These are phyloP conservation scores for Termitomyces eurrhizus DNA, from an alignment of 768 basidiomycete species.

Conservation along the genomic window DNA sequence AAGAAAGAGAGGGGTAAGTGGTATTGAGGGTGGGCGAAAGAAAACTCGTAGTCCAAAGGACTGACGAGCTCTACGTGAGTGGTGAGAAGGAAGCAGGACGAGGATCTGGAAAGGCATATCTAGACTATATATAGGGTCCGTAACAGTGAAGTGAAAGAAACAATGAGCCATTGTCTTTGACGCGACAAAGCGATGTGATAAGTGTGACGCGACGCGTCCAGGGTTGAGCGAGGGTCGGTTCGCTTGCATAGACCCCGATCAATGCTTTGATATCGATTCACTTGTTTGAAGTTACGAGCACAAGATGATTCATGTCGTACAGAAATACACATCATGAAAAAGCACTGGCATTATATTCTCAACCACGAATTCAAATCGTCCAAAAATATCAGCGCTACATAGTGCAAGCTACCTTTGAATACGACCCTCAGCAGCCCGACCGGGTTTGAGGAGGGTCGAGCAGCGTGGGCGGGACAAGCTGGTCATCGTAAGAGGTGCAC, in stretches of 20 bases:
- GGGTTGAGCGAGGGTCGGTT: not conserved
- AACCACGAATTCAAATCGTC: not conserved
- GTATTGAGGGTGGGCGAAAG: not conserved
- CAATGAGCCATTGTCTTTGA: not conserved
- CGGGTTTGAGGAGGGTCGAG: slow-evolving; percentile 7
- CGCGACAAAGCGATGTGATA: not conserved
- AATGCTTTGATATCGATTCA: too few species aligned
- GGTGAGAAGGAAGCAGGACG: not conserved
- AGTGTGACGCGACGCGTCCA: not conserved
- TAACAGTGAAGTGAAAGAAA: not conserved
- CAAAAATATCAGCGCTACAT: not conserved
- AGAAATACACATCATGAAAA: not conserved
- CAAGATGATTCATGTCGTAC: not conserved
- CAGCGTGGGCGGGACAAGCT: slow-evolving; percentile 11
- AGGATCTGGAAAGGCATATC: not conserved
- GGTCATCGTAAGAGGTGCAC: slow-evolving; percentile 15
- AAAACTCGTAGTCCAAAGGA: not conserved
- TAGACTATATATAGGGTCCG: not conserved
- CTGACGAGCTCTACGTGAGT: too few species aligned
- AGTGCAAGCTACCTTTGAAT: not conserved
- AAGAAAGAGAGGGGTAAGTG: not conserved
- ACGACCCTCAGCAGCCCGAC: slow-evolving; percentile 3
- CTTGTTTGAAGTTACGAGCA: too few species aligned
- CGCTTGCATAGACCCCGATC: not conserved
- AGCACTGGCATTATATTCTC: not conserved